Percentiles rank a stretch among this genome's conserved stretches.
These are phyloP conservation scores for Pyropia yezoensis DNA, from an alignment of 23 red algal species.

Conservation along the genomic window DNA sequence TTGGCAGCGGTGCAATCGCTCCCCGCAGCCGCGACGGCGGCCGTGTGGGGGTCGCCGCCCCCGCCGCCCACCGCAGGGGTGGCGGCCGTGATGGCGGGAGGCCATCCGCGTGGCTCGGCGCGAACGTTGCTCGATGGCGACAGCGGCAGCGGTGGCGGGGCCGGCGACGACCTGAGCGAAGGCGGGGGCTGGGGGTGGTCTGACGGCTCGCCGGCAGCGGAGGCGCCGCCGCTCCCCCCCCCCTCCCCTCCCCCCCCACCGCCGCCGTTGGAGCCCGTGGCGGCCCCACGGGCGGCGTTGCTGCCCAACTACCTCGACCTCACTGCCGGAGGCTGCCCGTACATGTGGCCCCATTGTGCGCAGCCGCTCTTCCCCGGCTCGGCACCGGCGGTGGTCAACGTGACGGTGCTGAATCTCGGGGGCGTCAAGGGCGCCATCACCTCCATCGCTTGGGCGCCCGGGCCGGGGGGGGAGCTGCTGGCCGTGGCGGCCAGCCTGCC, in stretches of 20 bases:
- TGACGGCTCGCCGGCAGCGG: too few species aligned
- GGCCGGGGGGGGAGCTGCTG: conserved; percentile 22
- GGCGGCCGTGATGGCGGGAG: too few species aligned
- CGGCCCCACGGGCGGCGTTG: conserved; percentile 28
- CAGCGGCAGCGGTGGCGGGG: too few species aligned
- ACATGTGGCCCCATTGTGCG: conserved; percentile 76
- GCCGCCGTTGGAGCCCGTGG: neutral
- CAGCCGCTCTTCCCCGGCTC: conserved; percentile 36
- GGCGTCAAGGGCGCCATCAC: conserved; percentile 16
- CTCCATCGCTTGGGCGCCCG: conserved; percentile 19
- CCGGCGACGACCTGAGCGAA: too few species aligned
- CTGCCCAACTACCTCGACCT: conserved; percentile 61
- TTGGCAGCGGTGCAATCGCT: too few species aligned
- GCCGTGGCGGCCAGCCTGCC: conserved; percentile 29
- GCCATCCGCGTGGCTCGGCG: too few species aligned
- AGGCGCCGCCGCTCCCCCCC: too few species aligned
- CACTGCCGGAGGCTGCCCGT: conserved; percentile 21
- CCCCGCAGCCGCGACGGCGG: too few species aligned
- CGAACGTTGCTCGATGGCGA: too few species aligned
- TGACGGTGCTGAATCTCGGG: conserved; percentile 57
- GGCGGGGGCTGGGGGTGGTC: too few species aligned
- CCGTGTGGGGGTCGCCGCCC: too few species aligned
- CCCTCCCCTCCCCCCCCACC: neutral
- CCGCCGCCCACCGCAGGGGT: too few species aligned
- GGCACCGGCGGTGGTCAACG: conserved; percentile 33